A percentile compares a stretch with the other conserved stretches of the same genome.
These are phyloP conservation scores for Xylaria curta DNA, from an alignment of 495 filamentous ascomycete species.

Conservation along the genomic window DNA sequence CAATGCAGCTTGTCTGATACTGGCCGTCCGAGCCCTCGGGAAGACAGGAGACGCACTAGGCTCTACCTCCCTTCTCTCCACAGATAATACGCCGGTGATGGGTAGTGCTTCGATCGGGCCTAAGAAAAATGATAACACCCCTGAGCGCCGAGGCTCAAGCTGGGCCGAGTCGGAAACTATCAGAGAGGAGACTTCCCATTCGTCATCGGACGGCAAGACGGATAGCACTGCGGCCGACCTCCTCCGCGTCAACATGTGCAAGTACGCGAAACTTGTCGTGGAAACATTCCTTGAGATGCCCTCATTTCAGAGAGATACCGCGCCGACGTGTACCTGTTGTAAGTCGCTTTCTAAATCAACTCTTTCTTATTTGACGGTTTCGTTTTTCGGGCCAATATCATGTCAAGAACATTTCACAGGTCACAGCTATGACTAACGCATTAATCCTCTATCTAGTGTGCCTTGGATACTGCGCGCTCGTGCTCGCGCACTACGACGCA, in stretches of 20 bases:
- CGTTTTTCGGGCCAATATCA: background rate
- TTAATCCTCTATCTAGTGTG: conserved; percentile 20
- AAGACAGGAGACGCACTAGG: conserved; percentile 36
- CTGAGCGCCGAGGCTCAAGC: conserved; percentile 22
- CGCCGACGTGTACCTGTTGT: conserved; percentile 33
- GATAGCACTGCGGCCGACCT: conserved; percentile 7
- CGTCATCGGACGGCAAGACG: background rate
- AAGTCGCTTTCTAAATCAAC: background rate
- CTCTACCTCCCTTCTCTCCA: conserved; percentile 28
- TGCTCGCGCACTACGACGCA: conserved; percentile 38
- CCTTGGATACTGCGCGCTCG: conserved; percentile 39
- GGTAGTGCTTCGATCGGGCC: background rate
- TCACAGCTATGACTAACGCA: background rate
- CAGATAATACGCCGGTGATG: conserved; percentile 5
- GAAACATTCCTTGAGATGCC: conserved; percentile 41
- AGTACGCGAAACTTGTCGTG: conserved; percentile 36
- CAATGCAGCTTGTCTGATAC: conserved; percentile 38
- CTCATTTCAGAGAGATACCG: conserved; percentile 34
- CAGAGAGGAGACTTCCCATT: conserved; percentile 13
- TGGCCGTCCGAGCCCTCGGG: conserved; percentile 36
- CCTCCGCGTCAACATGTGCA: conserved; percentile 34
- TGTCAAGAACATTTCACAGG: background rate
- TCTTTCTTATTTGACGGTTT: background rate
- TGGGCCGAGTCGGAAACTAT: background rate
- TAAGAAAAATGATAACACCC: conserved; percentile 10